phyloP scores from a whole-genome alignment of 1,139 yeast species.

The Suhomyces coccinellae region DNA sequence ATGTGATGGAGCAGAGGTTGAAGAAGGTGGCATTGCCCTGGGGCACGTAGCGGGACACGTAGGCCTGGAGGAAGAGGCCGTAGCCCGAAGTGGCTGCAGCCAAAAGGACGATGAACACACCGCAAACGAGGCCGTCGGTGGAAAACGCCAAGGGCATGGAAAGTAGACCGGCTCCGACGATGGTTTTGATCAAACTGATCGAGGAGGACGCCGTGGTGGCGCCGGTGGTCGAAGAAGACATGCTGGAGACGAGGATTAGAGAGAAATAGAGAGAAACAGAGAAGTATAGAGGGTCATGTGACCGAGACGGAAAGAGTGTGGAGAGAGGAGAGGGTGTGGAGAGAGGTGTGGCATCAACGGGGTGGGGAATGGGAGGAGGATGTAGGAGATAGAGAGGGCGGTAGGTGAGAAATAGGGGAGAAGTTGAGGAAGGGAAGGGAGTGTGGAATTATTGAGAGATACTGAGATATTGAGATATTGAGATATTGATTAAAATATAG shows the following conservation, averaged over 20 bases:
- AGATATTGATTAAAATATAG: too few species aligned
- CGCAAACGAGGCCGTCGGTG: slow-evolving; percentile 79
- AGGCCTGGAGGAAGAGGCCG: slow-evolving; percentile 80
- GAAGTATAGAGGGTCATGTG: neutral
- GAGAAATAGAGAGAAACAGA: neutral
- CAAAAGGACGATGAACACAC: slow-evolving; percentile 59
- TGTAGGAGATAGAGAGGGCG: too few species aligned
- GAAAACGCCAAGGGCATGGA: slow-evolving; percentile 90
- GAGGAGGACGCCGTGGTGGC: slow-evolving; percentile 45
- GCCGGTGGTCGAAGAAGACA: slow-evolving; percentile 10
- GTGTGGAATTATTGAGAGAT: too few species aligned
- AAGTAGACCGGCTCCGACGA: slow-evolving; percentile 87
- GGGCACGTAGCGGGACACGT: slow-evolving; percentile 67
- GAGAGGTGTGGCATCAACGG: neutral
- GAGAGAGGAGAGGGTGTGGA: neutral
- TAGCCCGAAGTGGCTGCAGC: slow-evolving; percentile 80
- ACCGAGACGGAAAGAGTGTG: neutral
- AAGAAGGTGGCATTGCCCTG: slow-evolving; percentile 83
- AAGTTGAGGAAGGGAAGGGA: too few species aligned
- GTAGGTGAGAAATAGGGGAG: too few species aligned
- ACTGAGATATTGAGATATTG: too few species aligned
- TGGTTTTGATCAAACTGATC: slow-evolving; percentile 66
- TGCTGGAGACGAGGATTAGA: neutral
- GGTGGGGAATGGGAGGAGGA: too few species aligned
- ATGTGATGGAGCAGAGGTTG: slow-evolving; percentile 77